Evolutionary conservation across 331 rosid genomes (phyloP).

Genomic region (Acacia concinna): DNA sequence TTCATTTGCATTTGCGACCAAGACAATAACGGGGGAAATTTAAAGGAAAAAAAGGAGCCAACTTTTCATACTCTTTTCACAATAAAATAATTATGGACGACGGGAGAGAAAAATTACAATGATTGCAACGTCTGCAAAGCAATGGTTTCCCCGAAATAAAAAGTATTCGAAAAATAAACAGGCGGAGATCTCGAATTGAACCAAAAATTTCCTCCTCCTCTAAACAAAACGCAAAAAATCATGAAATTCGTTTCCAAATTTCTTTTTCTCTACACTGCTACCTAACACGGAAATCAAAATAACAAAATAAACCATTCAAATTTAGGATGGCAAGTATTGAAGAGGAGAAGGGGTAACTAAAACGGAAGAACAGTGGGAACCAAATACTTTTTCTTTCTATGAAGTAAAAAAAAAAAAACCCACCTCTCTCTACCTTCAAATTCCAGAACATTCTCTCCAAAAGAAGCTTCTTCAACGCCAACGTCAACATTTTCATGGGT

Average conservation of each 20-base stretch:
- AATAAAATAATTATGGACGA: background rate
- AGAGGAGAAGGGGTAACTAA: background rate
- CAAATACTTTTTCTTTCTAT: background rate
- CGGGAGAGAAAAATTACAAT: background rate
- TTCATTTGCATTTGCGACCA: background rate
- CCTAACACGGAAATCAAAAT: background rate
- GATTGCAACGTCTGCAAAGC: background rate
- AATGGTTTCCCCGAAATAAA: background rate
- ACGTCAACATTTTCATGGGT: constrained; percentile 40
- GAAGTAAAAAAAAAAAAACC: constrained; percentile 22
- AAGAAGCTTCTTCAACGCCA: constrained; percentile 63
- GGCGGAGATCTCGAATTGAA: constrained; percentile 13
- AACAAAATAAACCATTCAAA: constrained; percentile 3
- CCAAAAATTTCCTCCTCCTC: background rate
- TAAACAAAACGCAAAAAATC: background rate
- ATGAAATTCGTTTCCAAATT: constrained; percentile 18
- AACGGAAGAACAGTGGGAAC: background rate
- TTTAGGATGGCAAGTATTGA: background rate
- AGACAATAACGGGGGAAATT: background rate
- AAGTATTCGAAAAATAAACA: background rate
- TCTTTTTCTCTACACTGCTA: background rate
- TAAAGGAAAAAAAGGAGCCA: background rate
- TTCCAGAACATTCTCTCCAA: constrained; percentile 81
- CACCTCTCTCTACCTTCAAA: constrained; percentile 90
- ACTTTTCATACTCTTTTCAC: constrained; percentile 15